Evolutionary conservation across 345 rosid species (phyloP).

Genomic region (Erucastrum elatum): DNA sequence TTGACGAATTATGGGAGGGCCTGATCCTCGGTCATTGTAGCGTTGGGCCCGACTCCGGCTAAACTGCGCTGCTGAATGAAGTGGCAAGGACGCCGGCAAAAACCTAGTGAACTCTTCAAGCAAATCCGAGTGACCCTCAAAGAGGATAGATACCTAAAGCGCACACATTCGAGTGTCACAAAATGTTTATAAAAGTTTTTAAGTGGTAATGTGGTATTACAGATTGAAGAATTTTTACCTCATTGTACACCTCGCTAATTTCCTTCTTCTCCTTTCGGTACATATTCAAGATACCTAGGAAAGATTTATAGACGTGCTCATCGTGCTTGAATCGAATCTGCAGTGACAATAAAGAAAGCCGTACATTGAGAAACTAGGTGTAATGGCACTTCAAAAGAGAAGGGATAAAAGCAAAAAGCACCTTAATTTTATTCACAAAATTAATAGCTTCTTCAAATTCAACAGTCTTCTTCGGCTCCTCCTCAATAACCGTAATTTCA

Average conservation of each 20-base stretch:
- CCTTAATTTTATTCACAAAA: conserved; percentile 89
- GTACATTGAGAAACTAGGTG: conserved; percentile 1
- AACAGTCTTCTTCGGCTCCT: conserved; percentile 79
- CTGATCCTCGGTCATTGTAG: conserved; percentile 53
- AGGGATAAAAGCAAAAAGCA: conserved; percentile 15
- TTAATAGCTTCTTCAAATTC: conserved; percentile 83
- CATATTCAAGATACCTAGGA: conserved; percentile 83
- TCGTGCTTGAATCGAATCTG: conserved; percentile 88
- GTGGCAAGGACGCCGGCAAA: conserved; percentile 70
- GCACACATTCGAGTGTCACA: background rate
- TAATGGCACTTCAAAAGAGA: conserved; percentile 7
- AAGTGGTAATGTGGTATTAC: background rate
- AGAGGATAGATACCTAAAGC: conserved; percentile 71
- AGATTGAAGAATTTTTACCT: conserved; percentile 50
- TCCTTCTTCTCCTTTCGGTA: conserved; percentile 88
- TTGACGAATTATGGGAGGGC: conserved; percentile 49
- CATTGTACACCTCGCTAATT: conserved; percentile 83
- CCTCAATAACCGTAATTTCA: conserved; percentile 77
- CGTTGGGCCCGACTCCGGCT: conserved; percentile 58
- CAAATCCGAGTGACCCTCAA: conserved; percentile 78
- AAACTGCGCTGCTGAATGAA: conserved; percentile 48
- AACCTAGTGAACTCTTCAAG: conserved; percentile 90
- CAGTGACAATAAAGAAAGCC: conserved; percentile 29
- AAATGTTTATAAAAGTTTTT: background rate
- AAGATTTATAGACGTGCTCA: conserved; percentile 86